Percentiles rank a stretch among this genome's conserved stretches.
These are phyloP conservation scores for Ilyonectria mors-panacis DNA, from an alignment of 2,329 filamentous ascomycete species.

Conservation along the genomic window DNA sequence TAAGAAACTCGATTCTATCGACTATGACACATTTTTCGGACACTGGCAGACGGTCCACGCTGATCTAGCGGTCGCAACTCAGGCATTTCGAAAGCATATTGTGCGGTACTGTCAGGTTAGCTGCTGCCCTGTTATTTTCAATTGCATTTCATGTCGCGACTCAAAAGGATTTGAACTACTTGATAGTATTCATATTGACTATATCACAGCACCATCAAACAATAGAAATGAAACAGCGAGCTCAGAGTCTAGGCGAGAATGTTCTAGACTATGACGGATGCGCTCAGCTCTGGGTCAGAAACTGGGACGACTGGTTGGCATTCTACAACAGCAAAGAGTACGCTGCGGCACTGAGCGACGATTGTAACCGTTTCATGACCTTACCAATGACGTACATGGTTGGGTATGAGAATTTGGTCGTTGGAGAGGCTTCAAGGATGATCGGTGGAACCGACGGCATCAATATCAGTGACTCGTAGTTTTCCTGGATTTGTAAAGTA, in stretches of 20 bases:
- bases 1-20: conserved; percentile 19
- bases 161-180: background rate
- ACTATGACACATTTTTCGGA: conserved; percentile 22
- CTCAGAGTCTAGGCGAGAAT: conserved; percentile 1
- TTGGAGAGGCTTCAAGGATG: conserved; percentile 2
- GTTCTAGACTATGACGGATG: conserved; percentile 20
- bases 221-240: conserved; percentile 16
- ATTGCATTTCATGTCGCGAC: background rate
- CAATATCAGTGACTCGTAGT: background rate
- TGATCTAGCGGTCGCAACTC: conserved; percentile 14
- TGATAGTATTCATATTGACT: background rate
- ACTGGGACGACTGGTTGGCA: conserved; percentile 21
- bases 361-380: conserved; percentile 16
- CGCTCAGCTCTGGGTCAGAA: conserved; percentile 22
- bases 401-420: conserved; percentile 19
- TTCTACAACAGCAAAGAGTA: conserved; percentile 26
- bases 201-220: conserved; percentile 8
- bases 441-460: conserved; percentile 10
- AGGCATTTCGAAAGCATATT: conserved; percentile 16
- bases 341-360: conserved; percentile 19
- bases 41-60: conserved; percentile 24
- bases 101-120: conserved; percentile 20
- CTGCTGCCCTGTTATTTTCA: background rate
- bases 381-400: conserved; percentile 22
- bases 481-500: too few species aligned